Percentiles rank a stretch among this genome's conserved stretches.
These are phyloP conservation scores for Ceratocystis colombiana DNA, from an alignment of 2,329 filamentous ascomycete species.

Conservation along the genomic window DNA sequence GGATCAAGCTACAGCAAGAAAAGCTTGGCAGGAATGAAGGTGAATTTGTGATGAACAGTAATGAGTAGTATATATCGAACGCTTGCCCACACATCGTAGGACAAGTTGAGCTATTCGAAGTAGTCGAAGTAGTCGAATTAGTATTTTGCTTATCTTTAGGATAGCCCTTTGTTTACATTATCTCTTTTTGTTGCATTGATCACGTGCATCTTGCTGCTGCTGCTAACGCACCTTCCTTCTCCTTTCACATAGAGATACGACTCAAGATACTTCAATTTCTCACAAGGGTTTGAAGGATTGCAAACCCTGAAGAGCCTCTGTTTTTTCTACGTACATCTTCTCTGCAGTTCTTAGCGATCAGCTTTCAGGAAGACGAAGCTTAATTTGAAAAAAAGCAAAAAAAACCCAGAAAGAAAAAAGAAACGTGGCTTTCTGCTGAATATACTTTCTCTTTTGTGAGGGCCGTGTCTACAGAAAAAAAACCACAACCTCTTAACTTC, in stretches of 20 bases:
- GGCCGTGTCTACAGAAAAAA: neutral
- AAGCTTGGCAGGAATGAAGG: neutral
- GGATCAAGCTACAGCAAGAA: neutral
- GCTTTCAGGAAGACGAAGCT: neutral
- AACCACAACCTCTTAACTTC: neutral
- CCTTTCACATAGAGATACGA: no score
- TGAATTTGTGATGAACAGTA: neutral
- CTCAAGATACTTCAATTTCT: neutral
- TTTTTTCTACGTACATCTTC: neutral
- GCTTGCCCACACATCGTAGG: neutral
- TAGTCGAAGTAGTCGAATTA: no score
- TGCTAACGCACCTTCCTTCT: neutral
- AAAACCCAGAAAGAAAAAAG: neutral
- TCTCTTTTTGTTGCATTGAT: neutral
- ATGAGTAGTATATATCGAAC: neutral
- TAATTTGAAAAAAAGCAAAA: neutral
- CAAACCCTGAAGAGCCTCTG: neutral
- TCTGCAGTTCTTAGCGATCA: neutral
- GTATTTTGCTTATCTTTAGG: neutral
- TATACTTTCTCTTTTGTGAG: neutral
- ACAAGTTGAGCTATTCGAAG: no score
- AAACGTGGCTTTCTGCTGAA: constrained; percentile 7
- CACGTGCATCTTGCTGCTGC: neutral
- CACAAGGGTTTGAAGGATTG: constrained; percentile 13
- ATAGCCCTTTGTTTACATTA: neutral